Percentiles rank a stretch among this genome's conserved stretches.
These are phyloP conservation scores for Diplodia sapinea DNA, from an alignment of 2,329 filamentous ascomycete genomes.

Conservation along the genomic window DNA sequence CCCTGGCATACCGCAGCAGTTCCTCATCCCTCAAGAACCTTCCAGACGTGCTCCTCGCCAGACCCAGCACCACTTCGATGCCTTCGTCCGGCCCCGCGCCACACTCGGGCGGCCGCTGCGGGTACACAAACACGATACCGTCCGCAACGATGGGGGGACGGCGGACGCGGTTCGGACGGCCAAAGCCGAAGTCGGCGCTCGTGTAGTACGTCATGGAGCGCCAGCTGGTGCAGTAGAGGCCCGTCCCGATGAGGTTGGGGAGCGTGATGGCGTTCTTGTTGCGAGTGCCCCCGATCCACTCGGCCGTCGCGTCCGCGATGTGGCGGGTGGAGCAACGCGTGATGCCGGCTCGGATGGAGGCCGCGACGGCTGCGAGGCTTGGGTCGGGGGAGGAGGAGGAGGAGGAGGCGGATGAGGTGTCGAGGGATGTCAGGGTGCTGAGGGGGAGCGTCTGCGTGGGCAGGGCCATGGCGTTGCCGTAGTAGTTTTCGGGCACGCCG, in stretches of 20 bases:
- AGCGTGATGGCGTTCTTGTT: slow-evolving; percentile 38
- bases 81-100: slow-evolving; percentile 34
- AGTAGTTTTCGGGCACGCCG: slow-evolving; percentile 35
- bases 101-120: slow-evolving; percentile 31
- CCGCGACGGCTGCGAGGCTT: slow-evolving; percentile 32
- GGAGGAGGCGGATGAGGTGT: neutral
- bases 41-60: slow-evolving; percentile 25
- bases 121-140: slow-evolving; percentile 35
- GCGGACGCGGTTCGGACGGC: slow-evolving; percentile 34
- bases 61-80: slow-evolving; percentile 34
- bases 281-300: slow-evolving; percentile 36
- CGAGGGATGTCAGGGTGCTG: slow-evolving; percentile 26
- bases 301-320: slow-evolving; percentile 34
- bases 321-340: slow-evolving; percentile 33
- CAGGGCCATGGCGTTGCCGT: slow-evolving; percentile 36
- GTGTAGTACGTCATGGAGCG: slow-evolving; percentile 37
- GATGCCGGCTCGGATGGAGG: slow-evolving; percentile 37
- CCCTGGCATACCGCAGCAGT: slow-evolving; percentile 34
- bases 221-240: slow-evolving; percentile 41
- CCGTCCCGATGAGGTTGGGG: slow-evolving; percentile 38
- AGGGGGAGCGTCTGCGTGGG: slow-evolving; percentile 33
- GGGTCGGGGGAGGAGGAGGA: slow-evolving; percentile 28
- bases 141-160: slow-evolving; percentile 35
- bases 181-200: slow-evolving; percentile 43
- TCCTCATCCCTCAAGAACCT: slow-evolving; percentile 34